Percentiles rank a stretch among this genome's conserved stretches.
Evolutionary conservation across 805 yeast species (phyloP).

Genomic region (Diddensiella caesifluorescens): DNA sequence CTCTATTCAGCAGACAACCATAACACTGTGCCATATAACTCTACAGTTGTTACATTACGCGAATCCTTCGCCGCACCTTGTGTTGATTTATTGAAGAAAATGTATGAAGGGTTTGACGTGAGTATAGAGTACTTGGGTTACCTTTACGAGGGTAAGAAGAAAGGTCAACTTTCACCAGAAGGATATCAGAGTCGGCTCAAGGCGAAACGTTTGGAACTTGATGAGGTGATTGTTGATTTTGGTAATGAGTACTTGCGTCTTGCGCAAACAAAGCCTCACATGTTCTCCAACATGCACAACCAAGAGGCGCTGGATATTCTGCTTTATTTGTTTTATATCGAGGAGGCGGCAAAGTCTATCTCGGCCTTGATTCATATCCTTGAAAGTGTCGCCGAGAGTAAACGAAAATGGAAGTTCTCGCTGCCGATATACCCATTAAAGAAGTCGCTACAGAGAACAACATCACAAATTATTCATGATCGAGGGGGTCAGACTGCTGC

Average conservation of each 20-base stretch:
- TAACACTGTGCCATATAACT: neutral
- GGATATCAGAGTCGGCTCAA: neutral
- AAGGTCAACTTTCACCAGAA: neutral
- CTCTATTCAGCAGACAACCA: conserved; percentile 1
- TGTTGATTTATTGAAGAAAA: conserved; percentile 5
- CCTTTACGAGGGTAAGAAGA: conserved; percentile 7
- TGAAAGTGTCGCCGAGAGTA: conserved; percentile 8
- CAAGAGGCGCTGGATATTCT: conserved; percentile 37
- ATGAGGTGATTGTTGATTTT: neutral
- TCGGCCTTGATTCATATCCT: conserved; percentile 15
- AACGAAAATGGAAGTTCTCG: conserved; percentile 35
- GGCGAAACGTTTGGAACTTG: neutral
- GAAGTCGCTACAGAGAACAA: conserved; percentile 39
- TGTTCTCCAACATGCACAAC: conserved; percentile 18
- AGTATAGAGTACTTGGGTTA: conserved; percentile 18
- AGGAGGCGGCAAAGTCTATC: conserved; percentile 38
- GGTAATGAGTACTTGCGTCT: conserved; percentile 3
- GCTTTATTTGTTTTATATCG: conserved; percentile 37
- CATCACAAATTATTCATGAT: conserved; percentile 41
- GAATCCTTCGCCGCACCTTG: conserved; percentile 6
- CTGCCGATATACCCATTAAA: conserved; percentile 38
- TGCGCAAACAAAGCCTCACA: conserved; percentile 16
- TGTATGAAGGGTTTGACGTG: conserved; percentile 6
- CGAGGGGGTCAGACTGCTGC: conserved; percentile 44
- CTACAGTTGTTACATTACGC: conserved; percentile 3